Evolutionary conservation across 1,284 basidiomycete genomes (phyloP).

Genomic region (Wallemia ichthyophaga): DNA sequence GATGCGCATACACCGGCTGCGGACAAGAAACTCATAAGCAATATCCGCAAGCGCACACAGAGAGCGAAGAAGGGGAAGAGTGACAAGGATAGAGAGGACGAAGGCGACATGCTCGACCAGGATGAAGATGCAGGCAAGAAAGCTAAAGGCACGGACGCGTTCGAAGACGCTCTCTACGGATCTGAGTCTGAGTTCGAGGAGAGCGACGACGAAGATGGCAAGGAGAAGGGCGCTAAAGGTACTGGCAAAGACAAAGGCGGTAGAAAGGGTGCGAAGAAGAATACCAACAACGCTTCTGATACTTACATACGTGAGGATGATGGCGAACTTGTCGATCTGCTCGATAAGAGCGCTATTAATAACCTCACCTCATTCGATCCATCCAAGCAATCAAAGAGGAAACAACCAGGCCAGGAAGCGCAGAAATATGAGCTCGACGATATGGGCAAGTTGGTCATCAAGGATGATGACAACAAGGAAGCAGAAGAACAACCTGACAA

Average conservation of each 20-base stretch:
- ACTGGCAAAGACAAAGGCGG: too few species aligned
- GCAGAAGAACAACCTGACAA: conserved; percentile 22
- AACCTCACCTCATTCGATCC: conserved; percentile 21
- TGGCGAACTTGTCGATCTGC: conserved; percentile 81
- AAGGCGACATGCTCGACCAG: conserved; percentile 24
- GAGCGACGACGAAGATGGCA: conserved; percentile 32
- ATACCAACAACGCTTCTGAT: conserved; percentile 20
- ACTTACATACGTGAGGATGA: conserved; percentile 48
- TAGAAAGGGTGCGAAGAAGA: conserved; percentile 8
- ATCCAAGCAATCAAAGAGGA: conserved; percentile 20
- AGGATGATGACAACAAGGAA: conserved; percentile 23
- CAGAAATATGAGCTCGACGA: conserved; percentile 62
- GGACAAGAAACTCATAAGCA: conserved; percentile 44
- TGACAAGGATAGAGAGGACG: conserved; percentile 18
- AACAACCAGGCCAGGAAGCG: conserved; percentile 61
- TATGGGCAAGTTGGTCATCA: conserved; percentile 69
- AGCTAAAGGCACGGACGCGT: conserved; percentile 40
- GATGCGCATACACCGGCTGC: conserved; percentile 26
- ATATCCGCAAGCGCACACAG: conserved; percentile 76
- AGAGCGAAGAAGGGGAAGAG: conserved; percentile 50
- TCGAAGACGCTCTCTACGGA: conserved; percentile 82
- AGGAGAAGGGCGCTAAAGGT: too few species aligned
- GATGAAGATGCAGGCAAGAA: conserved; percentile 18
- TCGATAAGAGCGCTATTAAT: conserved; percentile 38
- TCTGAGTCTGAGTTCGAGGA: conserved; percentile 60